phyloP scores from a whole-genome alignment of 1,284 basidiomycete genomes.

The Kwoniella shivajii region DNA sequence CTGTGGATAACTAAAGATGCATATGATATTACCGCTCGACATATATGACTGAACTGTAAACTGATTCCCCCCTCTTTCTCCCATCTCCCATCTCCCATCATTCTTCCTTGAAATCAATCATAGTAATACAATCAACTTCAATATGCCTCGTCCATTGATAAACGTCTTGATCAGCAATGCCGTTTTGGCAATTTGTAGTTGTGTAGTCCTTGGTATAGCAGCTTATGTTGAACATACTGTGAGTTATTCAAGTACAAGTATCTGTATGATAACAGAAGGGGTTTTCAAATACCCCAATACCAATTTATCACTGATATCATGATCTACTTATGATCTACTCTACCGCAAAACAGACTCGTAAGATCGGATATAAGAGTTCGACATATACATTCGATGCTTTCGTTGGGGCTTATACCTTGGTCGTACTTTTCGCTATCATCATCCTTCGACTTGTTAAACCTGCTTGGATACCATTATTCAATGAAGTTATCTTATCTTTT shows the following conservation, averaged over 20 bases:
- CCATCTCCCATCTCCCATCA: no score
- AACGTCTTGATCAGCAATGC: slow-evolving; percentile 5
- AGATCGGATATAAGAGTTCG: slow-evolving; percentile 22
- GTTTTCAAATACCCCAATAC: no score
- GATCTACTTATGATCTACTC: background rate
- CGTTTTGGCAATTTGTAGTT: slow-evolving; percentile 27
- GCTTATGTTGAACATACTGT: slow-evolving; percentile 35
- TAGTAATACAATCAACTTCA: background rate
- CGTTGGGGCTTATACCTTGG: slow-evolving; percentile 32
- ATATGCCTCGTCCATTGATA: slow-evolving; percentile 10
- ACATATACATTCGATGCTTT: slow-evolving; percentile 34
- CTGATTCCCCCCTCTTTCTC: no score
- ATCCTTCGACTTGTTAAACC: slow-evolving; percentile 9
- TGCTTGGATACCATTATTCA: background rate
- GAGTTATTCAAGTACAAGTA: slow-evolving; percentile 14
- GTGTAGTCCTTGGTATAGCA: slow-evolving; percentile 36
- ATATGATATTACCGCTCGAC: no score
- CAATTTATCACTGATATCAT: background rate
- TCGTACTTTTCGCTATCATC: slow-evolving; percentile 12
- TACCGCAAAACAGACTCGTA: slow-evolving; percentile 18
- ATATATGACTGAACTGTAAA: no score
- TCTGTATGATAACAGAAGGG: no score
- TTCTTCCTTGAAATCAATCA: background rate
- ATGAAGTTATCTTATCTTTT: slow-evolving; percentile 3
- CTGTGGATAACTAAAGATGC: no score